Percentiles rank a stretch among this genome's conserved stretches.
Conservation (phyloP, 768 basidiomycete species). For the Trametes gibbosa region DNA sequence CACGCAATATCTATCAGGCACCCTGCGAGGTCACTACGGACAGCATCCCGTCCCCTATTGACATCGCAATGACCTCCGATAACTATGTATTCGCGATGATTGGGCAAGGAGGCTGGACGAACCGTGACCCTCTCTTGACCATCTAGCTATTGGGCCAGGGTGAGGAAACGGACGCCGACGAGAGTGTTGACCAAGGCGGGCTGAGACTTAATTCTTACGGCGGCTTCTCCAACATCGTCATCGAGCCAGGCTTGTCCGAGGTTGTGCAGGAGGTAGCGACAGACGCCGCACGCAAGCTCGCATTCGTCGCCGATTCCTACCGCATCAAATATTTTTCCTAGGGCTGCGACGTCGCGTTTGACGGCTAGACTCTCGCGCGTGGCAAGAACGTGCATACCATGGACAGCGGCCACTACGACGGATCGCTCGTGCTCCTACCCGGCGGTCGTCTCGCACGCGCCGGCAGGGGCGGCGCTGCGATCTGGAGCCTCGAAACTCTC, state of each 20-base stretch:
- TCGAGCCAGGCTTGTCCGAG: slow-evolving; percentile 26
- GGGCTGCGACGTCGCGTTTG: slow-evolving; percentile 17
- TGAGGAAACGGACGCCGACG: slow-evolving; percentile 9
- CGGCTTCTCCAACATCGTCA: neutral
- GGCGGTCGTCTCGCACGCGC: slow-evolving; percentile 31
- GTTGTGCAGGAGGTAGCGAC: slow-evolving; percentile 19
- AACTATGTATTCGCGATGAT: slow-evolving; percentile 27
- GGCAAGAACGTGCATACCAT: slow-evolving; percentile 34
- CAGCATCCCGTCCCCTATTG: slow-evolving; percentile 19
- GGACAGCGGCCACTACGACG: slow-evolving; percentile 20
- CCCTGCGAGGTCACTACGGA: slow-evolving; percentile 32
- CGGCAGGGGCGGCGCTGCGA: slow-evolving; percentile 31
- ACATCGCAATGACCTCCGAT: slow-evolving; percentile 22
- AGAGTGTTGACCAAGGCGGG: neutral
- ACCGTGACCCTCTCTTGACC: slow-evolving; percentile 30
- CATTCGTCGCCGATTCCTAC: slow-evolving; percentile 34
- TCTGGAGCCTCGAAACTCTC: slow-evolving; percentile 38
- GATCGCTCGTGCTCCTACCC: slow-evolving; percentile 33
- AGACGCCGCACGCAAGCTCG: slow-evolving; percentile 24
- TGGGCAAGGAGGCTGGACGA: slow-evolving; percentile 34
- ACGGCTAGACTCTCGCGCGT: neutral
- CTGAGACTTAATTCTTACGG: neutral
- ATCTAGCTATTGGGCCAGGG: slow-evolving; percentile 26
- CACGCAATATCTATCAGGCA: slow-evolving; percentile 35
- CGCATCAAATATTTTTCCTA: slow-evolving; percentile 40